Percentiles rank a stretch among this genome's conserved stretches.
Evolutionary conservation across 2,329 filamentous ascomycete species (phyloP).

Genomic region (Penicillium sp.): DNA sequence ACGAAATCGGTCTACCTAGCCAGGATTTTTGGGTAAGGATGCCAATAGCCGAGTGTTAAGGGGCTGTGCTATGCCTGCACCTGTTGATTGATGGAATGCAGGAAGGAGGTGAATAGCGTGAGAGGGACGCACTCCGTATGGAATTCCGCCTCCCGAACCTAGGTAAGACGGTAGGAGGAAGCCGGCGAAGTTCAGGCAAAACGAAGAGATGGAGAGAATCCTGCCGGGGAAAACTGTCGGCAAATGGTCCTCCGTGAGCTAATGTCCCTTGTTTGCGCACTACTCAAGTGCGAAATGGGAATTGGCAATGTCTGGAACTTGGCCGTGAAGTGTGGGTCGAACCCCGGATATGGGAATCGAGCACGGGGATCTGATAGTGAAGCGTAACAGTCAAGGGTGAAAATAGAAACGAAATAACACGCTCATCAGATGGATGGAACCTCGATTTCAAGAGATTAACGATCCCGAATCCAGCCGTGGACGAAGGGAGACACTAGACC

Average conservation of each 20-base stretch:
- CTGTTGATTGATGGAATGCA: background rate
- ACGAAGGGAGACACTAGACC: background rate
- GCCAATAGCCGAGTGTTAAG: background rate
- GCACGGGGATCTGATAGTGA: background rate
- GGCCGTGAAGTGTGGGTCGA: background rate
- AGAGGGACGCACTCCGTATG: background rate
- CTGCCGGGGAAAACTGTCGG: background rate
- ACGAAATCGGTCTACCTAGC: background rate
- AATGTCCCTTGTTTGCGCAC: background rate
- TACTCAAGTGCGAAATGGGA: background rate
- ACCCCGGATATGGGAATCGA: background rate
- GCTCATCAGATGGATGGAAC: background rate
- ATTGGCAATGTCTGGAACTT: background rate
- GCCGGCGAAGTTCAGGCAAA: background rate
- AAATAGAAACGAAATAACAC: background rate
- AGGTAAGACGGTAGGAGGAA: background rate
- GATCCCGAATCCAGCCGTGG: constrained; percentile 10
- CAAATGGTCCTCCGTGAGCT: background rate
- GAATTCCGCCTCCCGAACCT: background rate
- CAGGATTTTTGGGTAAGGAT: background rate
- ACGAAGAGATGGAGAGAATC: background rate
- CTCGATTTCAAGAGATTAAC: background rate
- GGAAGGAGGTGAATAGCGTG: background rate
- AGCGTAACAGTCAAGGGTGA: background rate
- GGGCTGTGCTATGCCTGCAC: background rate